Conservation (phyloP, 805 yeast species). For the Dipodascopsis uninucleata region DNA sequence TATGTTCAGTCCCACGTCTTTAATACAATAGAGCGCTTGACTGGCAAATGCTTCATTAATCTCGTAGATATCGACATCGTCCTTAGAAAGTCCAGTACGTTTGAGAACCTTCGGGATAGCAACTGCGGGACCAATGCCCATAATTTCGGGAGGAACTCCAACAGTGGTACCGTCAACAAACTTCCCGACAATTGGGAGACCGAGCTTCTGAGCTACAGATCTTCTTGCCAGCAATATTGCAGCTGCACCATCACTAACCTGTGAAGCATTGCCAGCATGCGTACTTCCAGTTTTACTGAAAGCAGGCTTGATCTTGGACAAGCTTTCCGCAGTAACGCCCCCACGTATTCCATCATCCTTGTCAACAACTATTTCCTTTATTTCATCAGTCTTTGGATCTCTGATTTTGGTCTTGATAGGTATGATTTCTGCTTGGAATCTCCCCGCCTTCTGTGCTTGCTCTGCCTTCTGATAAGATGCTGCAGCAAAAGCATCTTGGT, state of each 20-base stretch:
- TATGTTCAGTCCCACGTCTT: constrained; percentile 59
- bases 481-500: constrained; percentile 89
- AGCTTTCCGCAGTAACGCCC: constrained; percentile 74
- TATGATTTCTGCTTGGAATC: constrained; percentile 84
- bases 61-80: constrained; percentile 75
- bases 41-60: constrained; percentile 92
- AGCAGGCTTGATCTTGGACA: constrained; percentile 79
- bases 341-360: constrained; percentile 88
- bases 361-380: constrained; percentile 49
- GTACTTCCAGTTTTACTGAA: constrained; percentile 80
- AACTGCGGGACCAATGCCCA: constrained; percentile 97
- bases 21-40: constrained; percentile 77
- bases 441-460: constrained; percentile 62
- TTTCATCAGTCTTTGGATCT: constrained; percentile 57
- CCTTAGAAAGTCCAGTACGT: constrained; percentile 54
- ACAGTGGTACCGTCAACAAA: constrained; percentile 73
- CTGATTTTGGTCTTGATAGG: constrained; percentile 65
- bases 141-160: constrained; percentile 95
- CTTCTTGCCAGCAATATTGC: constrained; percentile 82
- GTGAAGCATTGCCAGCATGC: constrained; percentile 96
- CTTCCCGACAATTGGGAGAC: constrained; percentile 72
- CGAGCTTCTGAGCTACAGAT: constrained; percentile 71
- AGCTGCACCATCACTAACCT: constrained; percentile 94
- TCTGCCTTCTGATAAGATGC: constrained; percentile 81
- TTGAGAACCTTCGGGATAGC: constrained; percentile 84